These are phyloP conservation scores for Usnea hakonensis DNA, from an alignment of 495 filamentous ascomycete genomes.

Conservation along the genomic window DNA sequence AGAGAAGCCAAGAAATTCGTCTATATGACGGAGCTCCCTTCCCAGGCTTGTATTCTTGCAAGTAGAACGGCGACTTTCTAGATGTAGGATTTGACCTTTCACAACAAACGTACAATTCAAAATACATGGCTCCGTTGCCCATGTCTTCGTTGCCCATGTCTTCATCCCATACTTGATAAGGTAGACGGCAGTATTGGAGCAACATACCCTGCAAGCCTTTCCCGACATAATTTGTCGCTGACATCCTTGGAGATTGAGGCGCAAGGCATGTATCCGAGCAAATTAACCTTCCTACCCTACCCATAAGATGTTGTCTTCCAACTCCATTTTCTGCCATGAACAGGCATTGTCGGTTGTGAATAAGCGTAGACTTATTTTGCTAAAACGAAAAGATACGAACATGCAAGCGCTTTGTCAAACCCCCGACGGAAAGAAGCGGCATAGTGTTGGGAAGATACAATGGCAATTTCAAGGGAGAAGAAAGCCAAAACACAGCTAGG, in stretches of 20 bases:
- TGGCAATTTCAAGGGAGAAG: not conserved
- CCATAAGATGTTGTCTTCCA: not conserved
- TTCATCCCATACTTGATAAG: conserved; percentile 36
- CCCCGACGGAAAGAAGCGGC: not conserved
- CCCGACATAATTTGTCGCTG: conserved; percentile 27
- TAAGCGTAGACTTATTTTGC: conserved; percentile 39
- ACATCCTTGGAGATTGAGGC: not conserved
- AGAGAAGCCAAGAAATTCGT: conserved; percentile 38
- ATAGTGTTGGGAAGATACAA: not conserved
- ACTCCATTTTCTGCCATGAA: not conserved
- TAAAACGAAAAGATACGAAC: conserved; percentile 41
- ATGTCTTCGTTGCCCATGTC: conserved; percentile 33
- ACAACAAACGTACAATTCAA: conserved; percentile 31
- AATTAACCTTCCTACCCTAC: not conserved
- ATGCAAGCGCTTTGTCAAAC: not conserved
- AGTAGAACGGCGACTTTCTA: conserved; percentile 41
- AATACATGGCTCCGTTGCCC: conserved; percentile 25
- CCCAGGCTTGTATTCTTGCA: conserved; percentile 37
- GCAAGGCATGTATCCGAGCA: not conserved
- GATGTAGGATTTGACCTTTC: conserved; percentile 47
- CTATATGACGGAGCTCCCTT: conserved; percentile 38
- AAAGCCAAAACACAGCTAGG: not conserved
- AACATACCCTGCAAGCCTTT: conserved; percentile 46
- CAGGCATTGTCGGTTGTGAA: not conserved
- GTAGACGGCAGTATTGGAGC: conserved; percentile 46